Base-by-base conservation (phyloP, 805 yeast species). In the Pichia membranifaciens region DNA sequence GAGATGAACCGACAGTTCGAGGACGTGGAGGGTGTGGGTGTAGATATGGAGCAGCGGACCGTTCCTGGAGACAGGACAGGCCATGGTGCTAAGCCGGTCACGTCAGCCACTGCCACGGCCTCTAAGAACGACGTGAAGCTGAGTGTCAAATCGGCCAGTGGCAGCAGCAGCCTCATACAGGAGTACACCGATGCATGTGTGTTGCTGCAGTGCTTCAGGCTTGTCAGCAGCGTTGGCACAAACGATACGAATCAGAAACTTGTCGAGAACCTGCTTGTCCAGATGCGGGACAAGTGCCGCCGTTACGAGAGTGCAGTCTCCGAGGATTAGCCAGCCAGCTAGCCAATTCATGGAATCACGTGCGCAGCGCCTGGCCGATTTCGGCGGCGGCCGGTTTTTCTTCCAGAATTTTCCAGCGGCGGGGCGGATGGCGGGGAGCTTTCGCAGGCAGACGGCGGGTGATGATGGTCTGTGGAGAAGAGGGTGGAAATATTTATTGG, bases 151-250 rank as follows among this genome's bases (percentile, higher is more conserved):
- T n/a, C n/a, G n/a, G n/a, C n/a, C n/a, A n/a, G n/a, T n/a, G n/a
- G 7, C 29, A 25, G 29, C 29, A 25, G 29, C 29, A 37, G 16
- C 25, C 22, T 37, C 16, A 18, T 37, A 5, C 35, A 40, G 12
- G 47, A 44, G 32, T 25, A 51, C 21, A 54, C 44, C 22, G 51
- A 51, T 13, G 61, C 54, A 3, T 49, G 48, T 25, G 13, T 41
- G 8, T 58, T 84, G 28, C 61, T 81, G 10, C 87, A 81, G 56
- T 84, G 91, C 55, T 74, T 82, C 52, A 79, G 84, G 7, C 67
- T 79, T 25, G 59, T 84, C 28, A 71, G 74, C 18, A 69, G 79
- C 1, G 71, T 80, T 3, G 75, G 74, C 39, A 72, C 81, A 0
- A 68, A 65, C 7, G 83, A 80, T 54, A 74, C 74, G 20, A 73